phyloP scores from a whole-genome alignment of 306 rosid species.

The Quercus robur region DNA sequence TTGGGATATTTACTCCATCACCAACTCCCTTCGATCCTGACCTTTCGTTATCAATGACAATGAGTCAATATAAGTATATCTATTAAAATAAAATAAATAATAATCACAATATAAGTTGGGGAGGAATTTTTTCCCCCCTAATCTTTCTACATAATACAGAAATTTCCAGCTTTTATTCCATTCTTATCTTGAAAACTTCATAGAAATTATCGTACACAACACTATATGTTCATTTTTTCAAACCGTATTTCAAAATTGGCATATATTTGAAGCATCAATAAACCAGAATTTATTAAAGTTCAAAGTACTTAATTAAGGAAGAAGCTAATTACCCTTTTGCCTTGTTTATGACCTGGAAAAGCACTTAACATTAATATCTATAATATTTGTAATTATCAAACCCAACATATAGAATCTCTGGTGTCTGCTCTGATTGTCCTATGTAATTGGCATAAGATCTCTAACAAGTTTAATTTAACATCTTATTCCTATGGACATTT shows the following conservation, averaged over 20 bases:
- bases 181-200: neutral
- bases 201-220: neutral
- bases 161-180: neutral
- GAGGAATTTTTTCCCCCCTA: too few species aligned
- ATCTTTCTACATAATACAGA: too few species aligned
- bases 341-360: neutral
- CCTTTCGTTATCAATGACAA: too few species aligned
- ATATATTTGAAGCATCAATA: too few species aligned
- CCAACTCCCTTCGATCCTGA: neutral
- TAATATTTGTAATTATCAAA: neutral
- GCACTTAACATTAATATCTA: neutral
- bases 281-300: too few species aligned
- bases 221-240: too few species aligned
- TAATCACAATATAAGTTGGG: too few species aligned
- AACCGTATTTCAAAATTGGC: too few species aligned
- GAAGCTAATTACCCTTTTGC: neutral
- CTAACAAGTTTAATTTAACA: neutral
- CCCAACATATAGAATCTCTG: neutral
- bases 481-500: neutral
- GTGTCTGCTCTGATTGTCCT: neutral
- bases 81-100: too few species aligned
- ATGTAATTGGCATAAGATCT: neutral
- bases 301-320: neutral
- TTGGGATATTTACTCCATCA: neutral
- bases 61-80: too few species aligned